Evolutionary conservation across 2,329 filamentous ascomycete genomes (phyloP).

Genomic region (Rasamsonia emersonii): DNA sequence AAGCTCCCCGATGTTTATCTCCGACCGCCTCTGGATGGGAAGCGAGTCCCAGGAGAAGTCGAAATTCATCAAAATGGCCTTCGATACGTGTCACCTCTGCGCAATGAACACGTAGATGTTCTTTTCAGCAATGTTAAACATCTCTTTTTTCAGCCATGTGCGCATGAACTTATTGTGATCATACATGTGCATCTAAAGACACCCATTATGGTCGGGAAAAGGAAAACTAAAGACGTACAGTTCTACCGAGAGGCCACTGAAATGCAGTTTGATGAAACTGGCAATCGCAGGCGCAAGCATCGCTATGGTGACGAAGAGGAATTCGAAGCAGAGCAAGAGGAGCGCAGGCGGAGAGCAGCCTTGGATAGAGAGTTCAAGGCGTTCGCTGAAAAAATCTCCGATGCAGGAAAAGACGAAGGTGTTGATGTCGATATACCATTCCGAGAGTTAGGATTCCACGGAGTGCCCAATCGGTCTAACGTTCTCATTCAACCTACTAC

Average conservation of each 20-base stretch:
- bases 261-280: constrained; percentile 97
- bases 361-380: constrained; percentile 92
- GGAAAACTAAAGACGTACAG: constrained; percentile 98
- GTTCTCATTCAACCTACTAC: constrained; percentile 94
- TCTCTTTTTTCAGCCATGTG: constrained; percentile 95
- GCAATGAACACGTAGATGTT: constrained; percentile 80
- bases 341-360: constrained; percentile 80
- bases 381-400: constrained; percentile 95
- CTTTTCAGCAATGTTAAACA: constrained; percentile 98
- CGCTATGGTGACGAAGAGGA: constrained; percentile 97
- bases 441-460: constrained; percentile 91
- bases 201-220: constrained; percentile 95
- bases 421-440: constrained; percentile 95
- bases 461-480: constrained; percentile 90
- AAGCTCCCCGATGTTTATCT: constrained; percentile 93
- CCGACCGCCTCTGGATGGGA: constrained; percentile 89
- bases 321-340: constrained; percentile 96
- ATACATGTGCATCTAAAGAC: constrained; percentile 98
- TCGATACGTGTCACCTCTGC: constrained; percentile 76
- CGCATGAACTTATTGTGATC: constrained; percentile 92
- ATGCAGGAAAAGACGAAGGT: constrained; percentile 82
- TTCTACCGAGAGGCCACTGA: constrained; percentile 98
- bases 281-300: constrained; percentile 95
- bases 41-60: constrained; percentile 89
- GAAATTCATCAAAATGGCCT: constrained; percentile 99